A percentile compares a stretch with the other conserved stretches of the same genome.
Evolutionary conservation across 352 stramenopile species (phyloP).

Genomic region (Pythium rishiriense): DNA sequence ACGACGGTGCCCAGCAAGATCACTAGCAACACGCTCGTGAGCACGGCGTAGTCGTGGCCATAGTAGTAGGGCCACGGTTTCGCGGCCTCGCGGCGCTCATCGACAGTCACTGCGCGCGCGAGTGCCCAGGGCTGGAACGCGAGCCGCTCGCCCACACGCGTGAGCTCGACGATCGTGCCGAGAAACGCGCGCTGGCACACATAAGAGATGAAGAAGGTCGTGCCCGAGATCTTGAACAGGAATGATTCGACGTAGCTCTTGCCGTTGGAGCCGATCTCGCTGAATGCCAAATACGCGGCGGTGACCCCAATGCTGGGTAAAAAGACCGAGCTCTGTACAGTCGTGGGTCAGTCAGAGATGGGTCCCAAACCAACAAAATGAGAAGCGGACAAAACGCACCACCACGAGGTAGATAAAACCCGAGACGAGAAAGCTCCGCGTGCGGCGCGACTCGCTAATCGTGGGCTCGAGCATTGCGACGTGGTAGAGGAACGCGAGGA

Average conservation of each 20-base stretch:
- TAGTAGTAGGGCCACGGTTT: conserved; percentile 66
- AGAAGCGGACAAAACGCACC: conserved; percentile 40
- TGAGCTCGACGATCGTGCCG: conserved; percentile 70
- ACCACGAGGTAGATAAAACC: conserved; percentile 79
- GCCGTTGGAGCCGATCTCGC: conserved; percentile 48
- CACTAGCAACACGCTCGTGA: conserved; percentile 79
- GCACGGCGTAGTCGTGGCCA: conserved; percentile 76
- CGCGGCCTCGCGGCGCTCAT: conserved; percentile 48
- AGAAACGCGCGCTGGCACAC: conserved; percentile 81
- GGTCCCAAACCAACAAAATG: background rate
- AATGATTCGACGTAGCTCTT: conserved; percentile 78
- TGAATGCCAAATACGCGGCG: conserved; percentile 72
- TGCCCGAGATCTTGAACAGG: conserved; percentile 78
- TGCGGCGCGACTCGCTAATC: conserved; percentile 64
- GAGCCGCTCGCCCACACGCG: conserved; percentile 60
- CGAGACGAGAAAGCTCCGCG: conserved; percentile 70
- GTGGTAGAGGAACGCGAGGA: conserved; percentile 71
- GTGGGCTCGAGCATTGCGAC: conserved; percentile 67
- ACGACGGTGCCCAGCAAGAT: conserved; percentile 75
- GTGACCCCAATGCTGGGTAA: conserved; percentile 79
- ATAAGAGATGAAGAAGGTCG: conserved; percentile 86
- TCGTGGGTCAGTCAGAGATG: background rate
- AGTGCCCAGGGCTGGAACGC: conserved; percentile 71
- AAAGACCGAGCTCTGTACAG: conserved; percentile 65
- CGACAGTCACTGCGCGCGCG: conserved; percentile 55